A percentile compares a stretch with the other conserved stretches of the same genome.
Evolutionary conservation across 2,329 filamentous ascomycete genomes (phyloP).

Genomic region (Madurella fahalii): DNA sequence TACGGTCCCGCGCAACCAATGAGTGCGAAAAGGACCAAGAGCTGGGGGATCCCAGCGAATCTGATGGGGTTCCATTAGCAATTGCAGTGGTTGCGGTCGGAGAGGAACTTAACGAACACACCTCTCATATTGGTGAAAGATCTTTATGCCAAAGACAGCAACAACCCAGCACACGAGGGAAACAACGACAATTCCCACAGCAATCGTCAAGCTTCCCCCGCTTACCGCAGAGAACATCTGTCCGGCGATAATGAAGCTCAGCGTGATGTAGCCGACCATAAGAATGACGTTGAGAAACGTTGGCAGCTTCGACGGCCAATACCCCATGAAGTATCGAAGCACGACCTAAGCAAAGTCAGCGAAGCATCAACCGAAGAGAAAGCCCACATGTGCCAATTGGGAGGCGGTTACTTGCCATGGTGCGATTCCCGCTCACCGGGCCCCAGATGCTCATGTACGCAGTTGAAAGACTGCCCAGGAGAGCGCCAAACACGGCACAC

Average conservation of each 20-base stretch:
- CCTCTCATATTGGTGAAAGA: slow-evolving; percentile 66
- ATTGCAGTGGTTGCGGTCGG: too few species aligned
- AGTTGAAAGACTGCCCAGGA: slow-evolving; percentile 27
- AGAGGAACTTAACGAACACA: slow-evolving; percentile 28
- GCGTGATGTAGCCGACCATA: slow-evolving; percentile 39
- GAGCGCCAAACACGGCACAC: slow-evolving; percentile 27
- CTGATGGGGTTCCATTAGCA: slow-evolving; percentile 25
- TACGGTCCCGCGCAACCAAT: slow-evolving; percentile 57
- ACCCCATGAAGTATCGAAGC: slow-evolving; percentile 32
- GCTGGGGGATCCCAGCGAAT: slow-evolving; percentile 61
- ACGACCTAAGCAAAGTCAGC: slow-evolving; percentile 17
- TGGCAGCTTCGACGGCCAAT: slow-evolving; percentile 31
- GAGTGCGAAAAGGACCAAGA: slow-evolving; percentile 57
- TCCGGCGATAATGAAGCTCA: slow-evolving; percentile 62
- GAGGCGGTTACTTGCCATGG: slow-evolving; percentile 22
- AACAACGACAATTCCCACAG: slow-evolving; percentile 64
- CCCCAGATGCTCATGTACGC: slow-evolving; percentile 31
- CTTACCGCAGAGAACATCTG: slow-evolving; percentile 65
- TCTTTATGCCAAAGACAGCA: slow-evolving; percentile 62
- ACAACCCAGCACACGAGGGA: slow-evolving; percentile 60
- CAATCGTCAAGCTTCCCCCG: slow-evolving; percentile 54
- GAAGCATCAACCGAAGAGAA: too few species aligned
- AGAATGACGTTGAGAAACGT: slow-evolving; percentile 30
- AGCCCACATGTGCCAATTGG: not conserved
- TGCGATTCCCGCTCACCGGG: slow-evolving; percentile 27